A percentile compares a stretch with the other conserved stretches of the same genome.
These are phyloP conservation scores for Macrolepiota fuliginosa DNA, from an alignment of 768 basidiomycete species.

Conservation along the genomic window DNA sequence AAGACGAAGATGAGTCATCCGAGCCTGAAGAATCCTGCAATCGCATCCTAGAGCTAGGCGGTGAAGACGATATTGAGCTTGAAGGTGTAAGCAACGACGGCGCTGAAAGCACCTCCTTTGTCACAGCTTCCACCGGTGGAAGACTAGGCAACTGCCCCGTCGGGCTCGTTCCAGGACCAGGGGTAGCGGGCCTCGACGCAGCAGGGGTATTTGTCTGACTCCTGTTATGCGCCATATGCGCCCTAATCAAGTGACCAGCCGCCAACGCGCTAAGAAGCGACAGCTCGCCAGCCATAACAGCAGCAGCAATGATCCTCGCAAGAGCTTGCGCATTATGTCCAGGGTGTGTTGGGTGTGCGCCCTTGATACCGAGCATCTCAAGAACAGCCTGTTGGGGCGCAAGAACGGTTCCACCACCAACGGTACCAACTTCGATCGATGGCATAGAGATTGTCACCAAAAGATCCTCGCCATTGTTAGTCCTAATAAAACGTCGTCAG, in stretches of 20 bases:
- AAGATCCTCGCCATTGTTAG: conserved; percentile 86
- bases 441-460: conserved; percentile 96
- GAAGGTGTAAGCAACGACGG: conserved; percentile 1
- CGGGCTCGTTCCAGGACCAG: conserved; percentile 29
- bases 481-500: conserved; percentile 39
- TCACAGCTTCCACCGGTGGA: not conserved
- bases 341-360: conserved; percentile 83
- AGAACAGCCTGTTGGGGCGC: conserved; percentile 87
- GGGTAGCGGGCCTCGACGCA: conserved; percentile 58
- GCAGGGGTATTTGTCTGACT: conserved; percentile 79
- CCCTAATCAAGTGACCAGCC: conserved; percentile 91
- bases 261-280: conserved; percentile 90
- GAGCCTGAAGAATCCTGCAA: not conserved
- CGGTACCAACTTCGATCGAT: conserved; percentile 98
- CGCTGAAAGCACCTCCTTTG: not conserved
- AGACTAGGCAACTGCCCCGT: conserved; percentile 1
- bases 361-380: conserved; percentile 90
- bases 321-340: conserved; percentile 89
- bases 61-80: not conserved
- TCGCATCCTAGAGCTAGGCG: not conserved
- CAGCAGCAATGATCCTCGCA: conserved; percentile 84
- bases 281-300: conserved; percentile 98
- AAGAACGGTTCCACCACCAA: conserved; percentile 94
- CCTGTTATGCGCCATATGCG: conserved; percentile 91
- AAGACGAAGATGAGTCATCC: not conserved